These are phyloP conservation scores for Ceratobasidium sp. DNA, from an alignment of 1,284 basidiomycete genomes.

Conservation along the genomic window DNA sequence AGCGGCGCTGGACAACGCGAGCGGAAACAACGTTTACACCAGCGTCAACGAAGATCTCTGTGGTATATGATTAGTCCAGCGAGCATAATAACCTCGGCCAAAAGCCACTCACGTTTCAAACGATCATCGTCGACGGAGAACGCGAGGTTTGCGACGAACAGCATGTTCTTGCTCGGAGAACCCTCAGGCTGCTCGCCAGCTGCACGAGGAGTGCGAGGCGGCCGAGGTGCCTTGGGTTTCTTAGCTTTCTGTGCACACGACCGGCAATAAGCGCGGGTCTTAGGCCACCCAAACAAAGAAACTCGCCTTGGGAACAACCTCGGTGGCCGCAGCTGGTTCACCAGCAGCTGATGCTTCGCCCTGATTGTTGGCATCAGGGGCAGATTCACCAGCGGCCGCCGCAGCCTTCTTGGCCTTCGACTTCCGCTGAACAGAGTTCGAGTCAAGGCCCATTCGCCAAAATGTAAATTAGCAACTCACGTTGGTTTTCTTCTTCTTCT, in stretches of 20 bases:
- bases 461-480: slow-evolving; percentile 61
- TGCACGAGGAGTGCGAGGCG: slow-evolving; percentile 70
- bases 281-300: slow-evolving; percentile 14
- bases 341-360: slow-evolving; percentile 39
- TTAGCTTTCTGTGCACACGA: slow-evolving; percentile 61
- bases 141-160: slow-evolving; percentile 96
- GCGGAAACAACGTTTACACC: slow-evolving; percentile 85
- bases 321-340: slow-evolving; percentile 39
- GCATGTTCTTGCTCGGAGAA: slow-evolving; percentile 84
- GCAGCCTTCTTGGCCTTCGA: slow-evolving; percentile 54
- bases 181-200: slow-evolving; percentile 82
- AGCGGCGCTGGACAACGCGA: slow-evolving; percentile 86
- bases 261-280: slow-evolving; percentile 23
- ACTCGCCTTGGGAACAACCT: slow-evolving; percentile 38
- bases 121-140: slow-evolving; percentile 86
- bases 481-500: slow-evolving; percentile 83
- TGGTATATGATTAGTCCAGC: slow-evolving; percentile 61
- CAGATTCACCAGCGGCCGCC: slow-evolving; percentile 59
- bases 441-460: slow-evolving; percentile 41
- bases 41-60: slow-evolving; percentile 84
- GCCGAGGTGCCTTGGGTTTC: slow-evolving; percentile 70
- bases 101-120: slow-evolving; percentile 24
- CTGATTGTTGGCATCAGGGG: slow-evolving; percentile 56
- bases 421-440: slow-evolving; percentile 58
- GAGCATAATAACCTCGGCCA: background rate